phyloP scores from a whole-genome alignment of 371 early-diverging fungal species.

The Rhizomucor pusillus region DNA sequence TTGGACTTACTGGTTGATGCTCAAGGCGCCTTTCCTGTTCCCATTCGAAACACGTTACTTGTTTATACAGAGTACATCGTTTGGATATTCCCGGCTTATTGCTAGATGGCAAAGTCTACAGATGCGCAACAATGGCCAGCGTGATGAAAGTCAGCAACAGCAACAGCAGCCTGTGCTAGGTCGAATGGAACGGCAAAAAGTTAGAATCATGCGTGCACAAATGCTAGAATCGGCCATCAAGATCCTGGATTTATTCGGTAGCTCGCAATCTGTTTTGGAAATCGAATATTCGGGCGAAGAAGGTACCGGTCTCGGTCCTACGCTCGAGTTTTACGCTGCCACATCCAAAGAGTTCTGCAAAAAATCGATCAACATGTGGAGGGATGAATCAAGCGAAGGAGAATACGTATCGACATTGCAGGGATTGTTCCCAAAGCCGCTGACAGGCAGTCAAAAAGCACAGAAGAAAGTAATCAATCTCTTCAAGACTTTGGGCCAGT shows the following conservation, averaged over 20 bases:
- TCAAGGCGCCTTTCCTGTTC: constrained; percentile 75
- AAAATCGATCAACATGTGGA: constrained; percentile 59
- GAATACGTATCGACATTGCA: constrained; percentile 41
- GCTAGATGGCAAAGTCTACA: constrained; percentile 56
- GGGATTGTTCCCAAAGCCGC: constrained; percentile 79
- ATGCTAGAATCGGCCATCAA: constrained; percentile 81
- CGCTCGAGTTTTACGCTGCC: constrained; percentile 87
- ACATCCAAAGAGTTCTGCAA: constrained; percentile 77
- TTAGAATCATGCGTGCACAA: constrained; percentile 72
- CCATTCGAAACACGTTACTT: constrained; percentile 80
- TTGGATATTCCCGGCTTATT: constrained; percentile 83
- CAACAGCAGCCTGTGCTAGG: constrained; percentile 55
- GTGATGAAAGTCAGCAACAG: constrained; percentile 17
- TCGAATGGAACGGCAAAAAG: constrained; percentile 79
- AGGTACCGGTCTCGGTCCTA: constrained; percentile 93
- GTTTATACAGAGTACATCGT: constrained; percentile 80
- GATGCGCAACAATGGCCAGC: constrained; percentile 33
- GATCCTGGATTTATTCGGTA: constrained; percentile 78
- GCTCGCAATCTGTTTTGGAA: constrained; percentile 72
- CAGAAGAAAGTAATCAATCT: constrained; percentile 48
- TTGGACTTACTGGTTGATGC: constrained; percentile 72
- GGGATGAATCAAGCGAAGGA: constrained; percentile 40
- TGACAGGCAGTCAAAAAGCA: constrained; percentile 25
- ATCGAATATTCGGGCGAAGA: constrained; percentile 92
- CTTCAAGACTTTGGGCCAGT: constrained; percentile 76